A percentile compares a stretch with the other conserved stretches of the same genome.
Conservation (phyloP, 73 alveolate species). For the Tetrahymena elliotti region DNA sequence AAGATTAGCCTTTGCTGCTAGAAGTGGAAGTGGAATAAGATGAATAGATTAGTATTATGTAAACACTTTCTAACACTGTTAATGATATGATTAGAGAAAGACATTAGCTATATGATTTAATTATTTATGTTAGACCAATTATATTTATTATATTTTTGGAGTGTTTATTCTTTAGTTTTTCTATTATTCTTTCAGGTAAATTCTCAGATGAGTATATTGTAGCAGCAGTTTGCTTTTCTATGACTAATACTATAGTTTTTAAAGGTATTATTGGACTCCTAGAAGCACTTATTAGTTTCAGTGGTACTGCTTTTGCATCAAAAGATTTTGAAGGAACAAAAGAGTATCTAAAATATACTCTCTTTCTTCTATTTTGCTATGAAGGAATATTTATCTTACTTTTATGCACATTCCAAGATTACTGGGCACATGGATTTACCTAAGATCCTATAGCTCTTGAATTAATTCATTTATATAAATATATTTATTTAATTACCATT, state of each 20-base stretch:
- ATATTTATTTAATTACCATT: not conserved
- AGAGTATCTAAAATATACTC: not conserved
- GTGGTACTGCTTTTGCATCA: not conserved
- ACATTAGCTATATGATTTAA: not conserved
- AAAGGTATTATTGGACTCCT: not conserved
- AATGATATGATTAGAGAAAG: not conserved
- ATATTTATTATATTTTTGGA: not conserved
- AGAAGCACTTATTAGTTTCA: not conserved
- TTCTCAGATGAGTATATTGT: not conserved
- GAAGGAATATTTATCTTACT: not conserved
- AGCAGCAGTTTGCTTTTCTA: not conserved
- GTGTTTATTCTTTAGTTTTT: not conserved
- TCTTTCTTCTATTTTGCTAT: not conserved
- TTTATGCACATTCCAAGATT: not conserved
- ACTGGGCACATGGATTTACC: not conserved
- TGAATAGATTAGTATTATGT: not conserved
- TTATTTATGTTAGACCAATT: not conserved
- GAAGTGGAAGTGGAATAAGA: not conserved
- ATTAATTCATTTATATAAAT: not conserved
- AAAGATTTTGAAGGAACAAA: not conserved
- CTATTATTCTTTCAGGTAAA: not conserved
- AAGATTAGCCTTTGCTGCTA: not conserved
- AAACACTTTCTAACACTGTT: not conserved
- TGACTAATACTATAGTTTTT: not conserved
- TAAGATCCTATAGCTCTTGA: not conserved